These are phyloP conservation scores for Candida namnaoensis DNA, from an alignment of 805 yeast genomes.

Conservation along the genomic window DNA sequence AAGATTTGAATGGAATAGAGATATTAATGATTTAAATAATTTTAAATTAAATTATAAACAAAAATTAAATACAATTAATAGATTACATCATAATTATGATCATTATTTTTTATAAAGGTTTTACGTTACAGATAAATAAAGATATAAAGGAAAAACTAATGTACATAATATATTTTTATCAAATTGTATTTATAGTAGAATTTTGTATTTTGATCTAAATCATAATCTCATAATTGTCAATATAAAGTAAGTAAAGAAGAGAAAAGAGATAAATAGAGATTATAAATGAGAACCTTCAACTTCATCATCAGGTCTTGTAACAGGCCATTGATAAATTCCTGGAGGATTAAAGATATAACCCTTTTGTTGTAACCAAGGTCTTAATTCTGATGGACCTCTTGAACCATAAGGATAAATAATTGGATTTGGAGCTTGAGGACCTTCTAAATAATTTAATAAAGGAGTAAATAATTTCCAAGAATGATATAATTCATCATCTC, in stretches of 20 bases:
- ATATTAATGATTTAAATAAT: conserved; percentile 50
- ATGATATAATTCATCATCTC: conserved; percentile 94
- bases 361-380: conserved; percentile 52
- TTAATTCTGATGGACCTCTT: conserved; percentile 72
- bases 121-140: too few relatives aligned
- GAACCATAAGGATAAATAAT: conserved; percentile 77
- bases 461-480: conserved; percentile 95
- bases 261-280: too few relatives aligned
- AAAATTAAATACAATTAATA: conserved; percentile 38
- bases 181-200: too few relatives aligned
- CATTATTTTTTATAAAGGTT: conserved; percentile 12
- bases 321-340: conserved; percentile 85
- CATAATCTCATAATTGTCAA: too few relatives aligned
- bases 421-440: conserved; percentile 59
- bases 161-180: too few relatives aligned
- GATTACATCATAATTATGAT: conserved; percentile 58
- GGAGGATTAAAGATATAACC: conserved; percentile 64
- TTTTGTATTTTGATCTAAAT: too few relatives aligned
- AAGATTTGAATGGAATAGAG: conserved; percentile 49
- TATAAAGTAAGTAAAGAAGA: too few relatives aligned
- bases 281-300: too few relatives aligned
- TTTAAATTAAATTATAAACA: conserved; percentile 24
- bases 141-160: too few relatives aligned
- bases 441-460: conserved; percentile 70
- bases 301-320: conserved; percentile 40